Evolutionary conservation across 2,329 filamentous ascomycete species (phyloP).

Genomic region (Aspergillus vadensis): DNA sequence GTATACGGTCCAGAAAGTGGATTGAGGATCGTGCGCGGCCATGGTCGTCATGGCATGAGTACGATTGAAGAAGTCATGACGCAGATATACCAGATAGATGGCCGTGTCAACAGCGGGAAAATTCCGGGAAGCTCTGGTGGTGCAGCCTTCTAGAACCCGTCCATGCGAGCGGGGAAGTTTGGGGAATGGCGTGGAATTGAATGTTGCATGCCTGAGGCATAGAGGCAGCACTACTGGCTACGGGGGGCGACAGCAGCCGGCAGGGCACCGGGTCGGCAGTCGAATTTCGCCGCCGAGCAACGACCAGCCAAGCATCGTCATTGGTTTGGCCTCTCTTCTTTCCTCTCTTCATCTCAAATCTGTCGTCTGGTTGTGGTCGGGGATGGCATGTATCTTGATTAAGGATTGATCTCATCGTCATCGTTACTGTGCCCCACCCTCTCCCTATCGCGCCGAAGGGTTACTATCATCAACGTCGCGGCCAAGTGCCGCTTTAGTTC

Average conservation of each 20-base stretch:
- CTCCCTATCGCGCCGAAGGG: slow-evolving; percentile 16
- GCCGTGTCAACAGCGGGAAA: neutral
- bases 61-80: neutral
- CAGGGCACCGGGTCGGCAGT: slow-evolving; percentile 29
- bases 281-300: slow-evolving; percentile 37
- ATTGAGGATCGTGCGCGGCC: neutral
- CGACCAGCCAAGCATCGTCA: slow-evolving; percentile 11
- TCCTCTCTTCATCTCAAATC: slow-evolving; percentile 12
- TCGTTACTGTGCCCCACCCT: neutral
- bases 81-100: neutral
- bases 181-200: neutral
- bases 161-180: neutral
- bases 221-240: slow-evolving; percentile 1
- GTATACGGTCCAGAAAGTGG: slow-evolving; percentile 1
- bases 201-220: slow-evolving; percentile 10
- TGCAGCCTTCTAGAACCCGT: neutral
- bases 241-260: slow-evolving; percentile 20
- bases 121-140: neutral
- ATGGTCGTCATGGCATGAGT: neutral
- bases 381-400: slow-evolving; percentile 28
- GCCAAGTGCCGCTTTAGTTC: slow-evolving; percentile 41
- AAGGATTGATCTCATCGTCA: slow-evolving; percentile 17
- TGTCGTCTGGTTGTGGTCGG: slow-evolving; percentile 25
- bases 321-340: slow-evolving; percentile 6
- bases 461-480: slow-evolving; percentile 27